Conservation (phyloP, 768 basidiomycete species). For the Suillus decipiens region DNA sequence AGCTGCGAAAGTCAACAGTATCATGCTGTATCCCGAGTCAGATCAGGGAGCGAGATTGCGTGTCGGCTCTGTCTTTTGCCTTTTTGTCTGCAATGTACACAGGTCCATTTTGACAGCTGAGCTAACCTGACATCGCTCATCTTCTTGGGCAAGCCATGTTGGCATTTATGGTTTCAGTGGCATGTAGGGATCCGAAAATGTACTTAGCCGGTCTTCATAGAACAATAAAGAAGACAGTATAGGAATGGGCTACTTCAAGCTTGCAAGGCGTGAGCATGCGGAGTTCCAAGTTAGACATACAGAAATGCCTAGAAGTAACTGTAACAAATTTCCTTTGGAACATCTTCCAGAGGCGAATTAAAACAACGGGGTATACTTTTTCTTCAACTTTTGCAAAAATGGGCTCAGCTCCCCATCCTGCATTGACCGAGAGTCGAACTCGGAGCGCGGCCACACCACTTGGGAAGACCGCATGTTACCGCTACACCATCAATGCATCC, state of each 20-base stretch:
- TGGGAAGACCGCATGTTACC: constrained; percentile 17
- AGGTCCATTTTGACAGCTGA: not conserved
- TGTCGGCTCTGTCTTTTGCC: not conserved
- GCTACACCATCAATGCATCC: constrained; percentile 15
- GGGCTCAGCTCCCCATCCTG: not conserved
- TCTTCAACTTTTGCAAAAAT: not conserved
- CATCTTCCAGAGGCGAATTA: too few relatives aligned
- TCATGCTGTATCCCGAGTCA: not conserved
- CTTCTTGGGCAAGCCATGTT: not conserved
- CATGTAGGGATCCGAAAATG: not conserved
- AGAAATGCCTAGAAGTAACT: not conserved
- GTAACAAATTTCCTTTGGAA: too few relatives aligned
- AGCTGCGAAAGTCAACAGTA: not conserved
- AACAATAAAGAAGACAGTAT: constrained; percentile 1
- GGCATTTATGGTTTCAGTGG: not conserved
- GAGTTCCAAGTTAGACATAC: not conserved
- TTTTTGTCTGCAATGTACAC: not conserved
- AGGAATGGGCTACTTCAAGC: not conserved
- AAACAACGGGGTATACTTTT: too few relatives aligned
- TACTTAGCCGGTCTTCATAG: not conserved
- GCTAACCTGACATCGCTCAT: not conserved
- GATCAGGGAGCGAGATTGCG: not conserved
- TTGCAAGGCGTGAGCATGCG: not conserved
- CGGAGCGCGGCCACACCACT: constrained; percentile 11
- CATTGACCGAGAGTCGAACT: constrained; percentile 16